phyloP scores from a whole-genome alignment of 805 yeast genomes.

The Pichia membranifaciens region DNA sequence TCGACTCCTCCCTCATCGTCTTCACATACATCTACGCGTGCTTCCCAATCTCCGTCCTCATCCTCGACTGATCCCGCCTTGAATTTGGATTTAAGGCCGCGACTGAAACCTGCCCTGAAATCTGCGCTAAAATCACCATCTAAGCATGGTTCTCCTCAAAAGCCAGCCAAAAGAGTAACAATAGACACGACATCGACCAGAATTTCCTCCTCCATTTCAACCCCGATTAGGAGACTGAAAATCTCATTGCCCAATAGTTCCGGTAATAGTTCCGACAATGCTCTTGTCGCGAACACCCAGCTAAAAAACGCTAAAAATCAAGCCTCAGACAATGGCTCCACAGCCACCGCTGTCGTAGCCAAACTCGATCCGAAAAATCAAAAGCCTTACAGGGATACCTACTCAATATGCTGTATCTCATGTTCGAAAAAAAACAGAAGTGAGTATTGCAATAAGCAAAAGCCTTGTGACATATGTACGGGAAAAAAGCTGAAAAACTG shows the following conservation, averaged over 20 bases:
- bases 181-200: background rate
- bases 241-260: background rate
- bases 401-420: slow-evolving; percentile 11
- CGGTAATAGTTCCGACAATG: background rate
- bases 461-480: slow-evolving; percentile 14
- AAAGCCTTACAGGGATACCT: slow-evolving; percentile 7
- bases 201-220: background rate
- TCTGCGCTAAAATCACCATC: background rate
- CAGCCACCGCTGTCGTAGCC: background rate
- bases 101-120: background rate
- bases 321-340: too few relatives aligned
- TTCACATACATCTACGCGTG: too few relatives aligned
- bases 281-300: background rate
- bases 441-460: slow-evolving; percentile 11
- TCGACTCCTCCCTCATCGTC: too few relatives aligned
- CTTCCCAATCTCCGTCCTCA: too few relatives aligned
- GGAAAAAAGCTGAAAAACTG: slow-evolving; percentile 11
- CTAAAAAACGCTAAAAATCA: too few relatives aligned
- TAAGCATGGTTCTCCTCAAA: background rate
- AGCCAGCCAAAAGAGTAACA: background rate
- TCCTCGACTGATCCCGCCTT: too few relatives aligned
- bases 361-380: slow-evolving; percentile 4
- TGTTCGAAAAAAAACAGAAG: slow-evolving; percentile 9
- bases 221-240: background rate
- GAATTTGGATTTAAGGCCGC: too few relatives aligned